Percentiles rank a stretch among this genome's conserved stretches.
phyloP scores from a whole-genome alignment of 2,329 filamentous ascomycete genomes.

The Zymoseptoria ardabiliae region DNA sequence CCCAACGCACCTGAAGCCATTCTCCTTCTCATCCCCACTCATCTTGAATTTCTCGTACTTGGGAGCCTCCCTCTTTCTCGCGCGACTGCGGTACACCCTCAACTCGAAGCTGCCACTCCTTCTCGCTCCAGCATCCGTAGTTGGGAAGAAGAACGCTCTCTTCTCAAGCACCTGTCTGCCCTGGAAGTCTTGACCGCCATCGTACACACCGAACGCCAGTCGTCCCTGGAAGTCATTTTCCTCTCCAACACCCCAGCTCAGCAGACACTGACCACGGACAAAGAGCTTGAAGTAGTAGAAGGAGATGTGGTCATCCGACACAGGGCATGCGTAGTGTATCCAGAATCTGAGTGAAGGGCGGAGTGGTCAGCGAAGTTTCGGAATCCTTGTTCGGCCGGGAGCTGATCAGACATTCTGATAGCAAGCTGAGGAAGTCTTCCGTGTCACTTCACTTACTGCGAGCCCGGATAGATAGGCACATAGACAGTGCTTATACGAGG shows the following conservation, averaged over 20 bases:
- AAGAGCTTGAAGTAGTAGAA: conserved; percentile 43
- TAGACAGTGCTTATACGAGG: conserved; percentile 1
- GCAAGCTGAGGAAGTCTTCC: conserved; percentile 7
- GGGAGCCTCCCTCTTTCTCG: conserved; percentile 32
- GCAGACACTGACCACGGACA: conserved; percentile 32
- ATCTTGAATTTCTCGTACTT: conserved; percentile 15
- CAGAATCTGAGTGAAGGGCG: conserved; percentile 29
- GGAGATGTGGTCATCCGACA: conserved; percentile 12
- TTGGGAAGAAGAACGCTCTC: conserved; percentile 34
- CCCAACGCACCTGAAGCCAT: not conserved
- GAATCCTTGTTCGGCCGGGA: conserved; percentile 30
- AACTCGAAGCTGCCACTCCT: conserved; percentile 34
- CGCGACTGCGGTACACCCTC: conserved; percentile 34
- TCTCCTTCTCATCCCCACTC: not conserved
- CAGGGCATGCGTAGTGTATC: conserved; percentile 33
- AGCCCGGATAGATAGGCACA: conserved; percentile 17
- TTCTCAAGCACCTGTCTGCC: conserved; percentile 34
- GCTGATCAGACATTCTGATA: conserved; percentile 21
- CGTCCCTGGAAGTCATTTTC: conserved; percentile 38
- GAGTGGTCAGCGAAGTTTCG: conserved; percentile 11
- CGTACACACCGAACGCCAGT: conserved; percentile 39
- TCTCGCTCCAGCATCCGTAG: conserved; percentile 7
- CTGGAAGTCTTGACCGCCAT: conserved; percentile 25
- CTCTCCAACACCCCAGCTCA: conserved; percentile 40
- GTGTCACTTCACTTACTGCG: conserved; percentile 1